Evolutionary conservation across 1,284 basidiomycete species (phyloP).

Genomic region (Austroboletus rostrupii): DNA sequence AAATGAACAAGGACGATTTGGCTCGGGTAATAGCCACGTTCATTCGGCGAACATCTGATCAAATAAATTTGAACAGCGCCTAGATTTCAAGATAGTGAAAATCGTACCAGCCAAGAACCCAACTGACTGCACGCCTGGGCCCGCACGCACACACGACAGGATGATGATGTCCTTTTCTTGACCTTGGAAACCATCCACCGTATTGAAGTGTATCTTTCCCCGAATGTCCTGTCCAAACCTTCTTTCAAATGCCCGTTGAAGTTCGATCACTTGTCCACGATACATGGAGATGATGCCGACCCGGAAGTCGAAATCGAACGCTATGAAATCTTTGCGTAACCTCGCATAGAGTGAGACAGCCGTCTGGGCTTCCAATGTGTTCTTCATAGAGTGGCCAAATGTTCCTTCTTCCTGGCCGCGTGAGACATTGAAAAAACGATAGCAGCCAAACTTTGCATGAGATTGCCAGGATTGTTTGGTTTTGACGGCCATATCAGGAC

Average conservation of each 20-base stretch:
- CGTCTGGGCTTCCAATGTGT: slow-evolving; percentile 72
- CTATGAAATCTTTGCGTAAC: slow-evolving; percentile 63
- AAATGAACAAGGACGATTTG: slow-evolving; percentile 92
- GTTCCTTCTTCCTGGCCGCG: slow-evolving; percentile 55
- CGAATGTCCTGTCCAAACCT: slow-evolving; percentile 75
- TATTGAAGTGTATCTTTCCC: slow-evolving; percentile 87
- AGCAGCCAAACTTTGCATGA: slow-evolving; percentile 77
- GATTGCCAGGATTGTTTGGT: slow-evolving; percentile 87
- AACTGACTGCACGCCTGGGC: slow-evolving; percentile 74
- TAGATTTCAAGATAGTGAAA: slow-evolving; percentile 1
- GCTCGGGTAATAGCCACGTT: slow-evolving; percentile 98
- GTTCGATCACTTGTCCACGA: slow-evolving; percentile 81
- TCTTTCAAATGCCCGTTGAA: slow-evolving; percentile 68
- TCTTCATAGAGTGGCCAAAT: slow-evolving; percentile 73
- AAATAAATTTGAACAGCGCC: slow-evolving; percentile 8
- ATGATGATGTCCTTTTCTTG: slow-evolving; percentile 98
- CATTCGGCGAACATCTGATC: slow-evolving; percentile 80
- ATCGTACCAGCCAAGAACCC: slow-evolving; percentile 82
- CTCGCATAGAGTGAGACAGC: slow-evolving; percentile 80
- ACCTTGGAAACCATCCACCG: slow-evolving; percentile 97
- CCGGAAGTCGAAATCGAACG: slow-evolving; percentile 67
- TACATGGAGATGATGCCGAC: slow-evolving; percentile 97
- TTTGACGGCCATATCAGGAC: slow-evolving; percentile 83
- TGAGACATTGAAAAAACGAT: slow-evolving; percentile 84
- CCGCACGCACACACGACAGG: slow-evolving; percentile 88